Evolutionary conservation across 225 moss, liverwort and hornwort genomes (phyloP), one percentile per base, ranked within the genome.

Genomic region (Thuidium tamariscinum): DNA sequence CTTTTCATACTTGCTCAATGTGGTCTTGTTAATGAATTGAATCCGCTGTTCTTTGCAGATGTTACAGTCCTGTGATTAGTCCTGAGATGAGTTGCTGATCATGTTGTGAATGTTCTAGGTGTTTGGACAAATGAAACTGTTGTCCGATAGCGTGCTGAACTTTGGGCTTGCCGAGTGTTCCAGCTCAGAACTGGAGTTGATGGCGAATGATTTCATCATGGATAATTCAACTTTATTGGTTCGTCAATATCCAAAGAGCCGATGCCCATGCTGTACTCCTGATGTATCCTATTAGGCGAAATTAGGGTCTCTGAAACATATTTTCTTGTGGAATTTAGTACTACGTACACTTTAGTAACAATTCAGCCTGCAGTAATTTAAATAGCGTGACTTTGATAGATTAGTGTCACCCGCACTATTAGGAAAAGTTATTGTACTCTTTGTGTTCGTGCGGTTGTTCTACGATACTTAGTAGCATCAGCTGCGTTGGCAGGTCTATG

Each of bases 161-260:
- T 96, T 98, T 87, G 97, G 97, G 63, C 92, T 96, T 79, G 88
- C 93, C 55, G 78, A 89, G 73, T 91, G 85, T 86, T 91, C 95
- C 80, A 93, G 83, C 87, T 96, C 96, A 80, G 95, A 95, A 39
- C 94, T 98, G 91, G 97, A 98, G 90, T 82, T 98, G 84, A 91
- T 95, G 44, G 92, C 95, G 69, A 93, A 79, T 79, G 95, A 94
- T 84, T 87, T 98, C 78, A 68, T 93, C 62, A 94, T 92, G 92
- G 64, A 72, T 5, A 89, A 95, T 80, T 89, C 95, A 55, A 91
- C 92, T 68, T 72, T 93, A 27, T 82, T 80, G 91, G 92, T 92
- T 62, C 51, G 87, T 80, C 54, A 42, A 39, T 48, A 34, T 63
- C 19, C 44, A 15, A n/a, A 63, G 72, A 54, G 44, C 64, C 27